phyloP scores from a whole-genome alignment of 2,329 filamentous ascomycete species.

The Fusarium phyllophilum region DNA sequence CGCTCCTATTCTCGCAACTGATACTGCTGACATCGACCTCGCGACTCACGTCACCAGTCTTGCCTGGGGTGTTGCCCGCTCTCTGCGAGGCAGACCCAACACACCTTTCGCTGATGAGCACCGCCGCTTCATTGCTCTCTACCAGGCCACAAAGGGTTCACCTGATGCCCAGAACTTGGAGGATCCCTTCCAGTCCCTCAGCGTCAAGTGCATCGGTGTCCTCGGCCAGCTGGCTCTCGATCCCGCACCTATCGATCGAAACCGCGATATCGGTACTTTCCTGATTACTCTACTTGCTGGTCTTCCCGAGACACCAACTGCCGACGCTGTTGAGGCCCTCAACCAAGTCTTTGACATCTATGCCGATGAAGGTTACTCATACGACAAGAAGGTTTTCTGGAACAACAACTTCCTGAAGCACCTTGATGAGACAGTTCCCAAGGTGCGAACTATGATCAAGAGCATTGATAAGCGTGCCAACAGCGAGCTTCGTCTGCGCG shows the following conservation, averaged over 20 bases:
- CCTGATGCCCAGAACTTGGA: conserved; percentile 44
- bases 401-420: conserved; percentile 67
- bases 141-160: conserved; percentile 64
- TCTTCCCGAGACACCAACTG: conserved; percentile 63
- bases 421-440: conserved; percentile 64
- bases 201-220: conserved; percentile 74
- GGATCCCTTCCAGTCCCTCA: conserved; percentile 70
- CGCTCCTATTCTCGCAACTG: conserved; percentile 65
- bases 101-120: conserved; percentile 65
- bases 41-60: conserved; percentile 73
- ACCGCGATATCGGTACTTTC: conserved; percentile 72
- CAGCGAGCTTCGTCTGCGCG: conserved; percentile 65
- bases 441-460: conserved; percentile 67
- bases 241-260: conserved; percentile 63
- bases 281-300: conserved; percentile 64
- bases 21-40: conserved; percentile 69
- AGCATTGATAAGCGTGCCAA: conserved; percentile 68
- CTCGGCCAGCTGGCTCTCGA: conserved; percentile 70
- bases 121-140: conserved; percentile 71
- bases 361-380: conserved; percentile 66
- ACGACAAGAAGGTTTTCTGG: conserved; percentile 73
- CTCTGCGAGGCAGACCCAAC: conserved; percentile 58
- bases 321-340: conserved; percentile 70
- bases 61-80: conserved; percentile 72
- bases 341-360: conserved; percentile 76